Base-by-base conservation (phyloP, 495 filamentous ascomycete genomes). In the Rusavskia elegans region DNA sequence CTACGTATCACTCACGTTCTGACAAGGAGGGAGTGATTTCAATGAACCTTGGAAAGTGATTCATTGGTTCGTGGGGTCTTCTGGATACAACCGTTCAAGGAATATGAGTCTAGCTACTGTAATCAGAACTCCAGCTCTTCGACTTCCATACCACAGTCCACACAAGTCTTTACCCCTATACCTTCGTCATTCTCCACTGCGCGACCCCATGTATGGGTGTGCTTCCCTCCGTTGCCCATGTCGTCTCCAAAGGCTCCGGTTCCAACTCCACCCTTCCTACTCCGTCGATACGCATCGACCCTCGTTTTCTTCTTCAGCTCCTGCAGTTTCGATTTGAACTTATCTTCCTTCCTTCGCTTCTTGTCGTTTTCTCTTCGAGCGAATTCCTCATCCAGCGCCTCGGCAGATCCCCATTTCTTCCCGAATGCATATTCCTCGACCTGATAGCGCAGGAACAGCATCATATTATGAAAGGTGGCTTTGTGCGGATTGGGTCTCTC, bases 401-500 rank as follows among this genome's bases (percentile, higher is more conserved):
- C 89, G 0, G 82, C 61, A 0, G 82, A 85, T 0, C 90, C 92
- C 92, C 92, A 97, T 61, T 84, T 85, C 62, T 84, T 87, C 9
- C 72, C 63, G 59, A 95, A 84, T 1, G 87, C 92, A 61, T 94
- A 95, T 45, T 85, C 85, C 59, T 98, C 92, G 2, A 98, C 83
- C 61, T 98, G 93, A 53, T 81, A 96, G 0, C 93, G 82, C 9
- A 98, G 71, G 62, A 85, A 98, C 0, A 98, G 78, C 85, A 92
- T 92, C 92, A 98, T 97, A 69, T 92, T 87, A 60, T 95, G 89
- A 87, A 87, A 98, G 35, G 89, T 88, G 0, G 82, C 79, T 62
- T 95, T 95, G 64, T 96, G 90, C 19, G 92, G 92, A 61, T 98
- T 98, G 5, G 93, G 92, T 25, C 79, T 81, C 54, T 85, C 84